These are phyloP conservation scores for Lagenidium giganteum DNA, from an alignment of 352 stramenopile genomes.

Conservation along the genomic window DNA sequence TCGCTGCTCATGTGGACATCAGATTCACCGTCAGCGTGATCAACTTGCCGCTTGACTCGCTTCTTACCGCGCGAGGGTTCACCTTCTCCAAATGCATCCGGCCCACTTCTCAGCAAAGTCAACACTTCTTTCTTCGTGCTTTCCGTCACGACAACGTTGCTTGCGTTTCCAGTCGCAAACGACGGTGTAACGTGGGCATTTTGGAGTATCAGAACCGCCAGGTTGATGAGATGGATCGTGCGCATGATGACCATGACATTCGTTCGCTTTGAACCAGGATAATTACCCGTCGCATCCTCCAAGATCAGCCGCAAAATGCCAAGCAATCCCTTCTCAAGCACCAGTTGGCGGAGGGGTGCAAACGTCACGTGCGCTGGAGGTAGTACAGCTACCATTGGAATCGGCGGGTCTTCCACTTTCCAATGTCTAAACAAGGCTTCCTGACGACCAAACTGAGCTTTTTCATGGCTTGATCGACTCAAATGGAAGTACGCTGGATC, in stretches of 20 bases:
- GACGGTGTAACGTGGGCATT: slow-evolving; percentile 11
- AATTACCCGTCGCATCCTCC: slow-evolving; percentile 43
- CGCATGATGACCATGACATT: slow-evolving; percentile 66
- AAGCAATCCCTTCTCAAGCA: slow-evolving; percentile 58
- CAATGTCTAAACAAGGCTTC: slow-evolving; percentile 81
- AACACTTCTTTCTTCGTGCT: slow-evolving; percentile 48
- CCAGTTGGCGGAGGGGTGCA: slow-evolving; percentile 39
- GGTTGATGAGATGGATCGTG: slow-evolving; percentile 63
- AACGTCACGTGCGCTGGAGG: slow-evolving; percentile 53
- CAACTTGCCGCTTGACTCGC: slow-evolving; percentile 51
- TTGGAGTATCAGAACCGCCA: slow-evolving; percentile 60
- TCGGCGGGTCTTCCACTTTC: slow-evolving; percentile 61
- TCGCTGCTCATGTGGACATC: slow-evolving; percentile 74
- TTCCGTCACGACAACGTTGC: slow-evolving; percentile 28
- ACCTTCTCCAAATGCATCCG: slow-evolving; percentile 55
- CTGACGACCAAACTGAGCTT: slow-evolving; percentile 70
- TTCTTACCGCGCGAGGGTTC: slow-evolving; percentile 58
- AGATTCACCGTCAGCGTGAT: slow-evolving; percentile 22
- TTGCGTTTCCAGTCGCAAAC: slow-evolving; percentile 9
- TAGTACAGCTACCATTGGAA: slow-evolving; percentile 60
- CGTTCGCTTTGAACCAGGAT: slow-evolving; percentile 31
- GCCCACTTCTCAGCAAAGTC: slow-evolving; percentile 42
- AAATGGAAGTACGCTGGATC: slow-evolving; percentile 80
- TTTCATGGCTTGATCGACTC: slow-evolving; percentile 68
- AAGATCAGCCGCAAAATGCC: slow-evolving; percentile 62